Base-by-base conservation (phyloP, 2,329 filamentous ascomycete genomes). In the Thelonectria rubi region DNA sequence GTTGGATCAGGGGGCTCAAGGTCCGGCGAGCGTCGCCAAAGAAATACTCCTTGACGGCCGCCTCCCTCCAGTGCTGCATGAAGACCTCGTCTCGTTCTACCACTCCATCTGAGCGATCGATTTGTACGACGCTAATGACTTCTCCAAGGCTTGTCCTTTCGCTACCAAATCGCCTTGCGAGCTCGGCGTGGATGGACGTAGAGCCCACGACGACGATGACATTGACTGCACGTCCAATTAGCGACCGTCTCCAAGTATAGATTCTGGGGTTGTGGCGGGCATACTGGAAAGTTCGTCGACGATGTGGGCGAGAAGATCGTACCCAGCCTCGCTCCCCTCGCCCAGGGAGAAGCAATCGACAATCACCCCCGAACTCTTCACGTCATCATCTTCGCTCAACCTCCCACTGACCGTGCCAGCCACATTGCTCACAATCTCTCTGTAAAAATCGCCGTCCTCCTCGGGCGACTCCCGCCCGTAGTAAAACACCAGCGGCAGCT, bases 21-120 rank as follows among this genome's bases (percentile, higher is more conserved):
- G 92, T 91, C 60, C 91, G 86, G 64, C 87, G 88, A 1, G 85
- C 78, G 65, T 91, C 90, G 10, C 95, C 95, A 74, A 97, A 99
- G 80, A 99, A 99, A 77, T 99, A 99, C 69, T 94, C 90, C 67
- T 91, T 90, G 54, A 97, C 93, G 52, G 91, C 86, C 0, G 90
- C 86, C 71, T 96, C 91, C 46, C 91, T 86, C 5, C 87, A 79
- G 15, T 88, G 84, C 70, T 92, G 91, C 82, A 94, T 87, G 75
- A 92, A 96, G 0, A 79, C 74, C 39, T 89, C 86, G 65, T 93
- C 90, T 49, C 92, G 86, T 71, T 92, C 87, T 1, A 92, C 91
- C 39, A 92, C 93, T 21, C 95, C 95, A 37, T 92, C 91, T 0
- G 93, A 96, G 74, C 93, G 93, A 64, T 93, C 88, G 12, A 99